Evolutionary conservation across 495 filamentous ascomycete genomes (phyloP), one percentile per base, ranked within the genome.

Genomic region (Aspergillus panamensis): DNA sequence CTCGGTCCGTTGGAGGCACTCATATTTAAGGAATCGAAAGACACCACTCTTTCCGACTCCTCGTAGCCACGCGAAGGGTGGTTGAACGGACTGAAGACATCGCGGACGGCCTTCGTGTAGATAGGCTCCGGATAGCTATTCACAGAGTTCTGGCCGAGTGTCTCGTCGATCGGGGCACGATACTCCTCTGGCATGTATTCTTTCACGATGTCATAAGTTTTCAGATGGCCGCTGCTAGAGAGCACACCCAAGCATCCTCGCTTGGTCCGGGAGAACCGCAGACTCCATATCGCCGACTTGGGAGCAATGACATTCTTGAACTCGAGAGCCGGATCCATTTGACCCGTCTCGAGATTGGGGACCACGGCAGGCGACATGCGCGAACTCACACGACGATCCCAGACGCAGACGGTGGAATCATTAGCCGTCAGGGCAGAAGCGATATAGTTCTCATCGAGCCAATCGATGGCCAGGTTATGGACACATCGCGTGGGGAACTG

Each of bases 401-500:
- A 98, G 14, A 97, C 80, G 60, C 87, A 89, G 53, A 97, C 81
- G 3, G 79, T 80, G 16, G 84, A 71, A 70, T 95, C 78, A 66
- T 85, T 72, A 65, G 84, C 68, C 69, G 89, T 74, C 10, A 83
- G 83, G n/a, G 89, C 90, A 6, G 92, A 96, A 0, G 92, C 90
- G 70, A 97, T 96, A 65, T 96, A 96, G 64, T 97, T 96, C 64
- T 90, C 85, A 69, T 97, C 90, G 10, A 87, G 79, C 62, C 87
- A 89, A 70, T 98, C 90, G 58, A 97, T 92, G 29, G 91, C 86
- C 48, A 97, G 71, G 60, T 96, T 96, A 65, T 96, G 90, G 42
- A 92, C 91, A 68, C 90, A 94, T 49, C 87, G 84, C 14, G 92
- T 96, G 13, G 84, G 82, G 62, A 89, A 91, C 70, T 76, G 82